These are phyloP conservation scores for Podaxis rugospora DNA, from an alignment of 768 basidiomycete genomes.

Conservation along the genomic window DNA sequence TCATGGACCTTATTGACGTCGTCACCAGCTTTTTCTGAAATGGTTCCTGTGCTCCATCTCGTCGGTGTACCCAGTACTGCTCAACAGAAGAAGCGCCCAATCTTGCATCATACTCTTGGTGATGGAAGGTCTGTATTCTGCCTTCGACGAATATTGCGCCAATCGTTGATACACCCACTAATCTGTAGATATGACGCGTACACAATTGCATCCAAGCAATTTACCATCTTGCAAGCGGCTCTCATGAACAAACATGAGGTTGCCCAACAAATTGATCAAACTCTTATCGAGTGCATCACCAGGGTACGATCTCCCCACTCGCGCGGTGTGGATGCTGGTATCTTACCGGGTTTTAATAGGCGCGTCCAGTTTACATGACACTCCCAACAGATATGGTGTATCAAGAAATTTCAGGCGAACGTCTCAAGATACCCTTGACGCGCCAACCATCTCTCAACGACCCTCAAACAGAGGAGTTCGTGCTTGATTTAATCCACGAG, in stretches of 20 bases:
- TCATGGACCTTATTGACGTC: not conserved
- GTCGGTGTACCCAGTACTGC: conserved; percentile 75
- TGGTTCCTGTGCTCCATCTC: conserved; percentile 85
- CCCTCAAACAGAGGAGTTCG: conserved; percentile 56
- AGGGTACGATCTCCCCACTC: conserved; percentile 28
- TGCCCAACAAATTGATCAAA: conserved; percentile 70
- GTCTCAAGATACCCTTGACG: conserved; percentile 56
- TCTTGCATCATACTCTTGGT: conserved; percentile 87
- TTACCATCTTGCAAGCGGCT: conserved; percentile 65
- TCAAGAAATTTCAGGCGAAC: conserved; percentile 58
- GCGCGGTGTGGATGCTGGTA: not conserved
- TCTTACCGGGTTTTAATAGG: conserved; percentile 30
- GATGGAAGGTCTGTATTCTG: conserved; percentile 54
- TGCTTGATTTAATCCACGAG: conserved; percentile 67
- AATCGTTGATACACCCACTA: conserved; percentile 17
- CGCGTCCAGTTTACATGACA: conserved; percentile 83
- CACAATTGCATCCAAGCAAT: conserved; percentile 64
- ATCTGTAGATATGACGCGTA: conserved; percentile 71
- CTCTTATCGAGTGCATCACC: conserved; percentile 66
- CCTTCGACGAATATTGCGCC: not conserved
- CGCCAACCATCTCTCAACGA: conserved; percentile 49
- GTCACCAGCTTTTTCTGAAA: conserved; percentile 70
- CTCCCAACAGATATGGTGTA: conserved; percentile 82
- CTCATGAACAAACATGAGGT: conserved; percentile 52
- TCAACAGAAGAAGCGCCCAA: conserved; percentile 63